These are phyloP conservation scores for Xylaria nigripes DNA, from an alignment of 495 filamentous ascomycete species.

Conservation along the genomic window DNA sequence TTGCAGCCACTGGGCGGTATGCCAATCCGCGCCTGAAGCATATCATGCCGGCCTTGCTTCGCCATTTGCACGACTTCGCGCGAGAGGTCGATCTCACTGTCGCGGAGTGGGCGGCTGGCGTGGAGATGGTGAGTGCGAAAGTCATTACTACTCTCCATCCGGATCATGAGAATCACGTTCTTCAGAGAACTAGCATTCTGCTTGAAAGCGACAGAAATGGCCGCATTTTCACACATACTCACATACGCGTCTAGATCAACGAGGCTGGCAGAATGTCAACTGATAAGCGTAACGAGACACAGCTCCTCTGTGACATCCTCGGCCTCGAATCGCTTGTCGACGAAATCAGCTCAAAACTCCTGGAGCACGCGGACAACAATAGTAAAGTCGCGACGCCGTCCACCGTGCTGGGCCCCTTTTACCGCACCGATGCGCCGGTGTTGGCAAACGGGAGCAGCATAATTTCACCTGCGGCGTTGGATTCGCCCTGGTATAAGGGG, in stretches of 20 bases:
- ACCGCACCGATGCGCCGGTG: constrained; percentile 58
- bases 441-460: constrained; percentile 58
- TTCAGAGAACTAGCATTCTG: neutral
- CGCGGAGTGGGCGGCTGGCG: constrained; percentile 43
- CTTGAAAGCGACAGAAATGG: neutral
- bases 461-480: constrained; percentile 24
- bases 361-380: constrained; percentile 23
- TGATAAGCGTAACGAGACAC: constrained; percentile 64
- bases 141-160: neutral
- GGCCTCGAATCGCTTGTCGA: constrained; percentile 69
- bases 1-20: constrained; percentile 62
- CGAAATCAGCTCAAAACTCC: constrained; percentile 63
- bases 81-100: constrained; percentile 50
- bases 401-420: constrained; percentile 71
- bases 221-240: constrained; percentile 1
- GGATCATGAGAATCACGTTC: neutral
- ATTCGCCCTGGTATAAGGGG: constrained; percentile 29
- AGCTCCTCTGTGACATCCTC: constrained; percentile 62
- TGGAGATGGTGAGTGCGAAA: constrained; percentile 31
- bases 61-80: constrained; percentile 53
- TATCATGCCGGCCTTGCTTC: constrained; percentile 46
- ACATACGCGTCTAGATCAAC: constrained; percentile 47
- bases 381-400: constrained; percentile 54
- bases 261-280: constrained; percentile 63
- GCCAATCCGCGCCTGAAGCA: constrained; percentile 48